A percentile compares a stretch with the other conserved stretches of the same genome.
Conservation (phyloP, 1,284 basidiomycete species). For the Athelia psychrophila region DNA sequence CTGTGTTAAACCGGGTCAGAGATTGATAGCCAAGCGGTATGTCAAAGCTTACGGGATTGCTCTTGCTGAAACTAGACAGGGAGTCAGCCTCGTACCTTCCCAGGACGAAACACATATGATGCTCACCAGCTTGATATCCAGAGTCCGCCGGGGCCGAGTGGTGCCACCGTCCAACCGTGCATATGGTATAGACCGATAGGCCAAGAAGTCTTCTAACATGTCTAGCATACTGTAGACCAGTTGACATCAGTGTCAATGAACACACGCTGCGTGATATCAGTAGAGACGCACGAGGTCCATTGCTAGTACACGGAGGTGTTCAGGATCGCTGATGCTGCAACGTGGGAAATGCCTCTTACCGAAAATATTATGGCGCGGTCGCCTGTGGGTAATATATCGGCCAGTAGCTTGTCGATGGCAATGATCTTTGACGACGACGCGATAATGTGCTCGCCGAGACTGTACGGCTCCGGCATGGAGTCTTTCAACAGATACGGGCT, state of each 20-base stretch:
- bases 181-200: conserved; percentile 67
- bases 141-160: conserved; percentile 45
- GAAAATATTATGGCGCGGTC: conserved; percentile 86
- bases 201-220: conserved; percentile 82
- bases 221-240: conserved; percentile 70
- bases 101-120: neutral
- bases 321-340: neutral
- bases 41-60: conserved; percentile 39
- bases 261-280: neutral
- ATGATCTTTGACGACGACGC: conserved; percentile 70
- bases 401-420: conserved; percentile 76
- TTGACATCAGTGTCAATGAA: neutral
- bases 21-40: neutral
- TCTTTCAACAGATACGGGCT: conserved; percentile 53
- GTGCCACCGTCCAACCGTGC: conserved; percentile 76
- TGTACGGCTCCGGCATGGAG: conserved; percentile 48
- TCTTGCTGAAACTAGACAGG: conserved; percentile 53
- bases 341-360: conserved; percentile 44
- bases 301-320: conserved; percentile 30
- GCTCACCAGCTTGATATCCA: conserved; percentile 55
- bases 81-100: too few species aligned
- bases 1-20: conserved; percentile 34
- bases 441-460: conserved; percentile 54
- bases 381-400: conserved; percentile 72
- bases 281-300: conserved; percentile 45